phyloP scores from a whole-genome alignment of 495 filamentous ascomycete species.

The Penicillium paxilli region DNA sequence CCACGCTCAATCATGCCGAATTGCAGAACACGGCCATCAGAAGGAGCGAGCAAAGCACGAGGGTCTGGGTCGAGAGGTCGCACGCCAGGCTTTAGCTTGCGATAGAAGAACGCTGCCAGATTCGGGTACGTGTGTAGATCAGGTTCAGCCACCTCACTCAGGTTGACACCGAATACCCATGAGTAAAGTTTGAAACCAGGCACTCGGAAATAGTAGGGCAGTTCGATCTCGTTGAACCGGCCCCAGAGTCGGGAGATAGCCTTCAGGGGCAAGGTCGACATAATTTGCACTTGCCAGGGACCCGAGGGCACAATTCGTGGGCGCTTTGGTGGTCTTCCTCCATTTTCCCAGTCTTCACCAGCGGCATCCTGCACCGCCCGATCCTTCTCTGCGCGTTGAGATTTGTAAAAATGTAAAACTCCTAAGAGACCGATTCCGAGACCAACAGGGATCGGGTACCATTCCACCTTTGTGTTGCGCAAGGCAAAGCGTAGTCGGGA shows the following conservation, averaged over 20 bases:
- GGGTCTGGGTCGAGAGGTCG: slow-evolving; percentile 84
- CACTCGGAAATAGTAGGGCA: slow-evolving; percentile 86
- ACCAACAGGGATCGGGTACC: slow-evolving; percentile 93
- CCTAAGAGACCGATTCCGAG: slow-evolving; percentile 88
- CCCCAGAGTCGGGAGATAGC: slow-evolving; percentile 93
- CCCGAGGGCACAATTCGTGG: slow-evolving; percentile 77
- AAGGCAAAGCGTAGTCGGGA: slow-evolving; percentile 63
- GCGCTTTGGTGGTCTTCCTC: slow-evolving; percentile 60
- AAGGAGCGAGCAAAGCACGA: slow-evolving; percentile 76
- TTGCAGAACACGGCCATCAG: slow-evolving; percentile 88
- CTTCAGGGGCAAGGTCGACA: slow-evolving; percentile 94
- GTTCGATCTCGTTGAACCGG: slow-evolving; percentile 86
- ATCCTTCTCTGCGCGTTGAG: slow-evolving; percentile 55
- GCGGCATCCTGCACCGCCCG: slow-evolving; percentile 47
- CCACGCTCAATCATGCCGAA: slow-evolving; percentile 89
- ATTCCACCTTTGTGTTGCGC: slow-evolving; percentile 76
- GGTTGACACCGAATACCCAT: slow-evolving; percentile 89
- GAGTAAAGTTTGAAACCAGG: slow-evolving; percentile 96
- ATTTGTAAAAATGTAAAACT: slow-evolving; percentile 78
- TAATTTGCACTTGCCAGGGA: slow-evolving; percentile 94
- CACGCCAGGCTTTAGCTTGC: slow-evolving; percentile 82
- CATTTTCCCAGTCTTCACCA: slow-evolving; percentile 45
- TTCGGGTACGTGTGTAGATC: slow-evolving; percentile 91
- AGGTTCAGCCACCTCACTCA: slow-evolving; percentile 81
- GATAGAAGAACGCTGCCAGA: slow-evolving; percentile 96